Evolutionary conservation across 768 basidiomycete genomes (phyloP), one percentile per base, ranked within the genome.

Genomic region (Albatrellus ellisii): DNA sequence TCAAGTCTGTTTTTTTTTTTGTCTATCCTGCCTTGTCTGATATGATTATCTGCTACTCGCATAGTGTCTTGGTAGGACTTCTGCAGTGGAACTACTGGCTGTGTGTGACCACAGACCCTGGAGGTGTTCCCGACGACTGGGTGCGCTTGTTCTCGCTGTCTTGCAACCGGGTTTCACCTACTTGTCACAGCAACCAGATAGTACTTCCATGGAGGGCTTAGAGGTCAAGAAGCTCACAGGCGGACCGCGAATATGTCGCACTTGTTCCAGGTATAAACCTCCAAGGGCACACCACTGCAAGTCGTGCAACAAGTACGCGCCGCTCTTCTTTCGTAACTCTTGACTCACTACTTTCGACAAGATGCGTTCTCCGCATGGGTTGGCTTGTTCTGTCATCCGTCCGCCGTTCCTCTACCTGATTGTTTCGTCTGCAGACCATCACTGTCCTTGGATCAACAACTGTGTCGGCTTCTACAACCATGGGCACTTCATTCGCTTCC

Each of bases 391-490:
- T 32, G 26, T 28, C 32, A 12, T 17, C 10, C 5, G 12, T 20
- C 4, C 22, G 15, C 4, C 39, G 29, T 10, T 8, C 14, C 39
- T 10, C 20, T 39, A 38, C 31, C 11, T 26, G 10, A 29, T 36
- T 31, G 40, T 42, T 45, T 55, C n/a, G n/a, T n/a, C n/a, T n/a
- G n/a, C 20, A 88, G 87, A 90, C 57, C 87, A 90, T 53, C 87
- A 90, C 54, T 89, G 87, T 56, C 88, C 87, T 6, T 92, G 87
- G 89, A 76, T 90, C 25, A 81, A 89, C 58, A 97, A 91, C 52
- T 94, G 92, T 54, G 83, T 99, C 48, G 95, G 95, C 0, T 81
- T 89, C 58, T 75, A 69, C 62, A 99, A 97, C 59, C 79, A 95
- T 49, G 83, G 82, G 1, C 72, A 86, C 60, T 89, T 89, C 52